Base-by-base conservation (phyloP, 805 yeast species). In the Hanseniaspora meyeri region DNA sequence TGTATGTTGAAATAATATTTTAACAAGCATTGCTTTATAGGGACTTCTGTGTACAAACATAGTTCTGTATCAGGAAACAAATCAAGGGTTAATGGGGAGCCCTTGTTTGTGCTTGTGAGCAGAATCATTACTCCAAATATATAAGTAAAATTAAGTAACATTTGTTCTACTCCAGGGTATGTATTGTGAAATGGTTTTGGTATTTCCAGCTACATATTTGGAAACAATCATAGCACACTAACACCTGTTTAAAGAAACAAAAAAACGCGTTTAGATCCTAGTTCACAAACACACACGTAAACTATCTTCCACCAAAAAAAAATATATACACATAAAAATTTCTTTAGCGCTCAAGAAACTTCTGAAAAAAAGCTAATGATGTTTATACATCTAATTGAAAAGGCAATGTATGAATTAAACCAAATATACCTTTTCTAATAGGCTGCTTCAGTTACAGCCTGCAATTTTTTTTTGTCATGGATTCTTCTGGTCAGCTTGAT, bases 11-110 rank as follows among this genome's bases (percentile, higher is more conserved):
- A 67, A 49, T 67, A 67, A 47, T 67, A 67, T 1, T 68, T 66
- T 56, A 78, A 68, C 14, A 65, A 61, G 70, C 87, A 87, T 66
- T 86, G 93, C 55, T 84, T 82, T 66, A 87, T 95, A 1, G 66
- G 60, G 2, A 66, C 62, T 43, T 62, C 51, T 4, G 60, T 59
- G 53, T 66, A 66, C 24, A 65, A 58, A 52, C 71, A 68, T 51
- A 67, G 67, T 19, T 58, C 58, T 31, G 53, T 54, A 19, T 61
- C 63, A 29, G 62, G 63, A 12, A 49, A 34, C 42, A 67, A 51
- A 43, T 65, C 65, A 48, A 68, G 61, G 3, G 70, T 67, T 4
- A 67, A 34, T n/a, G 71, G 67, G 2, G 68, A 61, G 10, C 58
- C 59, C 7, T 4, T 46, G n/a, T 4, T 17, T 7, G 17, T 29